Conservation (phyloP, 106 monocot species). For the Dioscorea alata region DNA sequence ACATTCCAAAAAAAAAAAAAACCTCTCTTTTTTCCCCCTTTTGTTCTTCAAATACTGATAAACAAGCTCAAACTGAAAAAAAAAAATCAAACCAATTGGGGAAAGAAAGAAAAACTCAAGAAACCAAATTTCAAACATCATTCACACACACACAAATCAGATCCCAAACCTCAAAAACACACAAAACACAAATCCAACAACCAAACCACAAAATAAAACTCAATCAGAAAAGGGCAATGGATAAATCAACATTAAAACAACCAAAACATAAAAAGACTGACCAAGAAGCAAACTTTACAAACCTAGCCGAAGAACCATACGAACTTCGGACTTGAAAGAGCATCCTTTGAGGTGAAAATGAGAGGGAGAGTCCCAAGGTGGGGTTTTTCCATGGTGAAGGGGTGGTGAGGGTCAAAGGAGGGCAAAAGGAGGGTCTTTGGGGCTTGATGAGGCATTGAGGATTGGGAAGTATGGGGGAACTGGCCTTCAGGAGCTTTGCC, state of each 20-base stretch:
- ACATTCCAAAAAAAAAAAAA: background rate
- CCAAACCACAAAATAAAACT: background rate
- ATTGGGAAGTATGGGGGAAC: background rate
- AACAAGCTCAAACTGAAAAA: background rate
- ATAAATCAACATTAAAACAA: background rate
- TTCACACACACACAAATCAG: background rate
- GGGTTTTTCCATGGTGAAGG: background rate
- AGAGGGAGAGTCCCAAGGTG: background rate
- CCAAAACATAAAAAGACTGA: background rate
- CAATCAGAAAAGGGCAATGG: background rate
- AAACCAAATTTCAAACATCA: background rate
- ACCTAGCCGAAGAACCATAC: background rate
- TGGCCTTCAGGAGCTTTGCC: background rate
- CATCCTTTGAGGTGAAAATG: background rate
- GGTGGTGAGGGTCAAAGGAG: background rate
- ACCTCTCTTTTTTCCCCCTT: too few species aligned
- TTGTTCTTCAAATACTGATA: too few species aligned
- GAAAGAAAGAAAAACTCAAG: background rate
- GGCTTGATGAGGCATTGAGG: background rate
- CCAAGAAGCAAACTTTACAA: background rate
- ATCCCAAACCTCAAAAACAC: background rate
- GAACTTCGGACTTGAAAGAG: constrained; percentile 4
- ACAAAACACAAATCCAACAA: background rate
- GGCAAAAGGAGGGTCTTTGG: background rate
- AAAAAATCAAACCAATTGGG: background rate